A percentile compares a stretch with the other conserved stretches of the same genome.
Conservation (phyloP, 768 basidiomycete genomes). For the Pleurotus platypus region DNA sequence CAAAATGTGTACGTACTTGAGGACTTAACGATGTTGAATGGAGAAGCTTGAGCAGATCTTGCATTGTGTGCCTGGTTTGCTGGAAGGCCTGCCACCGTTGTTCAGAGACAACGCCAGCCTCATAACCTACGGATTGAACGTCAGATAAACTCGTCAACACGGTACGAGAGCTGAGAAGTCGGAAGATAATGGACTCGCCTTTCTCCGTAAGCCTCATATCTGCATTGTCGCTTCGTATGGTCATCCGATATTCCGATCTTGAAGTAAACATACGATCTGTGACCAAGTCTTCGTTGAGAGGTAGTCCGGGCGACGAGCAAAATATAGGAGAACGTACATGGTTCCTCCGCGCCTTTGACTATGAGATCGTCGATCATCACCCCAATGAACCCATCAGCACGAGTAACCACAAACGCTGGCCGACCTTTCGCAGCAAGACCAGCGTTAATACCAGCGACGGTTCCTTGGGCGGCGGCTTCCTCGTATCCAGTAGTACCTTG, state of each 20-base stretch:
- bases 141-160: not conserved
- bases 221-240: conserved; percentile 85
- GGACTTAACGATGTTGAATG: conserved; percentile 36
- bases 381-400: conserved; percentile 85
- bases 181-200: conserved; percentile 33
- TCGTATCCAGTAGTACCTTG: conserved; percentile 90
- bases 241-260: conserved; percentile 87
- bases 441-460: conserved; percentile 87
- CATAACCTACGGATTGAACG: conserved; percentile 26
- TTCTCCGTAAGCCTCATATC: conserved; percentile 78
- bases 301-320: not conserved
- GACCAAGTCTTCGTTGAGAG: conserved; percentile 4
- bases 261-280: conserved; percentile 93
- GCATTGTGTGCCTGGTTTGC: conserved; percentile 26
- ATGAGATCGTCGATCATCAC: conserved; percentile 93
- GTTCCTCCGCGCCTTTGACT: conserved; percentile 86
- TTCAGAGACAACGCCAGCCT: conserved; percentile 43
- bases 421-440: conserved; percentile 60
- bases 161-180: too few species aligned
- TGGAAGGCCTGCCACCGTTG: conserved; percentile 37
- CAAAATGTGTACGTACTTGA: conserved; percentile 25
- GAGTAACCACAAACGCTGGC: conserved; percentile 60
- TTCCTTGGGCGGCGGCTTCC: conserved; percentile 89
- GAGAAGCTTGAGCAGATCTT: conserved; percentile 31
- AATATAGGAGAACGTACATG: conserved; percentile 51